Evolutionary conservation across 768 basidiomycete species (phyloP), one percentile per base, ranked within the genome.

Genomic region (Dioszegia hungarica): DNA sequence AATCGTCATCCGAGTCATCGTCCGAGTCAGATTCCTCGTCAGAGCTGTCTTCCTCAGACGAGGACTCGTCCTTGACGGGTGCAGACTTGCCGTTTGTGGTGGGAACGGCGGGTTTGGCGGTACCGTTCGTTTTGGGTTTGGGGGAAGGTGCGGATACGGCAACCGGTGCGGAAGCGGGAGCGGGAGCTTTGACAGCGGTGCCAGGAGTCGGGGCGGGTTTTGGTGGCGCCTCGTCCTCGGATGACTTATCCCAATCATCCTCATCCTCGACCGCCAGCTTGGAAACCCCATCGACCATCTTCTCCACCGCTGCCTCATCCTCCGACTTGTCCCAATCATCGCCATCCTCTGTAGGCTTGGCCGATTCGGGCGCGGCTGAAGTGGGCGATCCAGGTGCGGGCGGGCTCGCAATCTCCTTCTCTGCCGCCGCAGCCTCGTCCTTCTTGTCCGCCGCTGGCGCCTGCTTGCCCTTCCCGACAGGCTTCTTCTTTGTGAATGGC

Each of bases 401-500:
- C 6, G 56, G 51, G 17, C 25, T 29, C 29, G 46, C 56, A 45
- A 36, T 44, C 29, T 44, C 41, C 41, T 44, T 36, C 15, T 33
- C 56, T n/a, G n/a, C n/a, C n/a, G n/a, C n/a, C n/a, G n/a, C n/a
- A n/a, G n/a, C n/a, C 68, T 69, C 49, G 29, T 61, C 60, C 1
- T 49, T 22, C 15, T 63, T 59, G 54, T 73, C 69, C n/a, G 64
- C 64, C 53, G 79, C 78, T 37, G 75, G 70, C 48, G 60, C 44
- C 38, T 68, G 78, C 81, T 41, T 52, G 57, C 60, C 44, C 52
- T 55, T 44, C 43, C 60, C 17, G 31, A 54, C 52, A 81, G 87
- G 90, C 80, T 91, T 93, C 68, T 85, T 86, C 44, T 86, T 85
- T 74, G 93, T 95, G 5, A 85, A 83, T 24, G 89, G 85, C 74